These are phyloP conservation scores for Monosporascus sp. DNA, from an alignment of 2,329 filamentous ascomycete genomes.

Conservation along the genomic window DNA sequence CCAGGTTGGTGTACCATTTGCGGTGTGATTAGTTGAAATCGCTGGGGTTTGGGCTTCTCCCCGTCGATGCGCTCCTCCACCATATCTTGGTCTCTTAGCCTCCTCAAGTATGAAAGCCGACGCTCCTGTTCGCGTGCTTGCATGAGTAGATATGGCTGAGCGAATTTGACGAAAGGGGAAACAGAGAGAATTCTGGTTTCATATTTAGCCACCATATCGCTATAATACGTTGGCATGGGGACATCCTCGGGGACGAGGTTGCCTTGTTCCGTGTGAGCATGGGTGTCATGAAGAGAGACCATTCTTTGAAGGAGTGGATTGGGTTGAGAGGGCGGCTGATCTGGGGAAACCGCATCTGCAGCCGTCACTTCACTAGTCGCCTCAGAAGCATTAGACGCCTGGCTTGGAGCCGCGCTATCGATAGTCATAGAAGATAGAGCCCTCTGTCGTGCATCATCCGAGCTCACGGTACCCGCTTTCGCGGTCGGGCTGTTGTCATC, in stretches of 20 bases:
- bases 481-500: slow-evolving; percentile 33
- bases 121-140: slow-evolving; percentile 87
- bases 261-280: slow-evolving; percentile 39
- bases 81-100: slow-evolving; percentile 71
- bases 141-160: slow-evolving; percentile 88
- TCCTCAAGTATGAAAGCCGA: slow-evolving; percentile 73
- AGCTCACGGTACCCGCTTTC: slow-evolving; percentile 16
- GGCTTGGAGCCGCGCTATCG: slow-evolving; percentile 15
- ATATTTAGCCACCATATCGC: slow-evolving; percentile 89
- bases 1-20: slow-evolving; percentile 89
- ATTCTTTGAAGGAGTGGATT: slow-evolving; percentile 18
- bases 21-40: slow-evolving; percentile 86
- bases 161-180: slow-evolving; percentile 94
- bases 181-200: slow-evolving; percentile 90
- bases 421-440: slow-evolving; percentile 14
- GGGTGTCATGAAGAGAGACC: slow-evolving; percentile 38
- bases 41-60: slow-evolving; percentile 60
- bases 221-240: slow-evolving; percentile 87
- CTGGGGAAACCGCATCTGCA: slow-evolving; percentile 8
- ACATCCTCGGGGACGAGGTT: slow-evolving; percentile 68
- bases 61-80: slow-evolving; percentile 50
- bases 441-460: slow-evolving; percentile 13
- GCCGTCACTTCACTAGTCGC: slow-evolving; percentile 14
- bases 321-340: slow-evolving; percentile 9
- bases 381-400: slow-evolving; percentile 14